Base-by-base conservation (phyloP, 2,329 filamentous ascomycete species). In the Rhexocercosporidium sp. region DNA sequence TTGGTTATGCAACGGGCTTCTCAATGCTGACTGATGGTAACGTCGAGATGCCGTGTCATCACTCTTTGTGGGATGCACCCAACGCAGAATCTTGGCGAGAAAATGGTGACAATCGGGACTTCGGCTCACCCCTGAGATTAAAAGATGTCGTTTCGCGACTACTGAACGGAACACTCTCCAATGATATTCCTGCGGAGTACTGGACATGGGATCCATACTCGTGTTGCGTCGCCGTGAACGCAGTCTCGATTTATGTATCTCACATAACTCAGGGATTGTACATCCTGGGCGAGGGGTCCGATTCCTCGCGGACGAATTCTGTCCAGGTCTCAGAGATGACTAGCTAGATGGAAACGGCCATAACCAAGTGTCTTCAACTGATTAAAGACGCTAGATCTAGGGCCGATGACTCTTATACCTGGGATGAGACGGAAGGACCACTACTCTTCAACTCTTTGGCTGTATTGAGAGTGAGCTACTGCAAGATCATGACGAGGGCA, bases 391-490 rank as follows among this genome's bases (percentile, higher is more conserved):
- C 31, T 20, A 20, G 44, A 31, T 16, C 3, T 18, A 22, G 44
- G 25, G 46, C 44, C 16, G 54, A 57, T 41, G 54, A 57, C 11
- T 57, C 54, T 1, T 57, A 51, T 31, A 37, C 44, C 29, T 62
- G 41, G 25, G 44, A 62, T 44, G 59, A 62, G 14, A 46, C 59
- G 3, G 59, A 62, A 49, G 62, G 62, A 7, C 51, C 62, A 8
- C n/a, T 64, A 12, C 27, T 64, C 4, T 64, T 64, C 37, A 64
- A 64, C 27, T 64, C 37, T 12, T 25, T 57, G 25, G 62, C 62
- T 25, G 16, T 59, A 18, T 31, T 64, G 14, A 56, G 62, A 29
- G 41, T 56, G n/a, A 47, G 37, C 22, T 64, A 64, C 22, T 31
- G 34, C 12, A 46, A 27, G n/a, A 31, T 64, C 20, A 46, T 64